phyloP scores from a whole-genome alignment of 495 filamentous ascomycete genomes.

The Neurospora sp. region DNA sequence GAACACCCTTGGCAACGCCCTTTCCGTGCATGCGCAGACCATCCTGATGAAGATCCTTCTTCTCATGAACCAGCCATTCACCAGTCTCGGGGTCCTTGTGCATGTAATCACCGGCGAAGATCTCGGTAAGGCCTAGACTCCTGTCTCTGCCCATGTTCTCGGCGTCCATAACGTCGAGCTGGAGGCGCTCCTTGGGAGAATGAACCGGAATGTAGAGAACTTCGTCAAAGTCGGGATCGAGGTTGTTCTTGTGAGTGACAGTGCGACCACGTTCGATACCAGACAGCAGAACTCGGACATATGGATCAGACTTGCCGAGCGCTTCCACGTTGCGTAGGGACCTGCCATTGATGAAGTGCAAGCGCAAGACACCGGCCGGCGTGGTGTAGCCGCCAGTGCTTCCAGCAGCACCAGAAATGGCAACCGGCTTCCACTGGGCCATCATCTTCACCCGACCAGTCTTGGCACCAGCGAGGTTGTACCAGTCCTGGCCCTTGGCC shows the following conservation, averaged over 20 bases:
- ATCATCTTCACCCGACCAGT: conserved; percentile 80
- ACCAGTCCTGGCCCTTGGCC: conserved; percentile 93
- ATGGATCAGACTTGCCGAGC: conserved; percentile 94
- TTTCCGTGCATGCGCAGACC: conserved; percentile 57
- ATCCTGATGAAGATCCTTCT: conserved; percentile 51
- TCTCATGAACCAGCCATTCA: conserved; percentile 71
- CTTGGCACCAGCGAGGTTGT: conserved; percentile 72
- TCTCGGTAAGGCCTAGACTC: conserved; percentile 66
- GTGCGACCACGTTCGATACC: conserved; percentile 84
- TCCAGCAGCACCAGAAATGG: conserved; percentile 58
- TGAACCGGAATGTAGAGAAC: conserved; percentile 91
- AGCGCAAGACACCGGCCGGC: conserved; percentile 85
- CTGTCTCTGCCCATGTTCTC: conserved; percentile 84
- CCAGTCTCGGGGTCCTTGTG: conserved; percentile 59
- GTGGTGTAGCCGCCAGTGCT: conserved; percentile 85
- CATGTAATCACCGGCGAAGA: conserved; percentile 71
- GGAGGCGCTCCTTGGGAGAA: conserved; percentile 69
- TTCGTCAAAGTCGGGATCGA: conserved; percentile 94
- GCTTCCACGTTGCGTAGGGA: conserved; percentile 87
- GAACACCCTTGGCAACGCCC: conserved; percentile 61
- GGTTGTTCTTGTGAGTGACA: conserved; percentile 91
- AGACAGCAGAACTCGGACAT: conserved; percentile 77
- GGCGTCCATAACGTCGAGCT: conserved; percentile 92
- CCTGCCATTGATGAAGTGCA: conserved; percentile 79
- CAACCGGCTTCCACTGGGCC: conserved; percentile 91